These are phyloP conservation scores for Fusarium odoratissimum DNA, from an alignment of 2,329 filamentous ascomycete genomes.

Conservation along the genomic window DNA sequence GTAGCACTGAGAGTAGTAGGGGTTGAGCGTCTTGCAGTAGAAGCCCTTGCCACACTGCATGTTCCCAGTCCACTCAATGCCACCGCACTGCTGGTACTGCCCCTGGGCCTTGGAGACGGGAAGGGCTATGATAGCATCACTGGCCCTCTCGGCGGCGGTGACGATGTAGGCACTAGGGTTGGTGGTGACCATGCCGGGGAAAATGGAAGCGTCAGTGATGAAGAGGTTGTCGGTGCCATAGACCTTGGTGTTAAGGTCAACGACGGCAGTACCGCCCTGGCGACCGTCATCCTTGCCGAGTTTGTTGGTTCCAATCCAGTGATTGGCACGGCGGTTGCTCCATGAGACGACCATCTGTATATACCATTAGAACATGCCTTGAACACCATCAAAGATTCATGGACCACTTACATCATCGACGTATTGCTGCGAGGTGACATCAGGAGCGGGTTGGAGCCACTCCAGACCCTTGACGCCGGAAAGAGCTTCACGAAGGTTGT, in stretches of 20 bases:
- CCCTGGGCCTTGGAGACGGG: conserved; percentile 8
- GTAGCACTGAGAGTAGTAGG: conserved; percentile 11
- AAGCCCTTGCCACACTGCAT: conserved; percentile 16
- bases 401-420: conserved; percentile 5
- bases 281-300: conserved; percentile 15
- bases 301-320: conserved; percentile 22
- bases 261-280: conserved; percentile 4
- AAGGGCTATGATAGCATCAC: conserved; percentile 9
- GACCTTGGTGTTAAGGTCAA: conserved; percentile 21
- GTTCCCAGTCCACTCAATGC: neutral
- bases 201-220: conserved; percentile 7
- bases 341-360: conserved; percentile 12
- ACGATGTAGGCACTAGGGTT: conserved; percentile 9
- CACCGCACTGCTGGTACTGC: conserved; percentile 10
- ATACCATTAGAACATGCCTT: accelerated
- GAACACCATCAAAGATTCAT: neutral
- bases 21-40: conserved; percentile 4
- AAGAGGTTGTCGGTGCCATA: conserved; percentile 19
- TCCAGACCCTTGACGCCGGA: conserved; percentile 3
- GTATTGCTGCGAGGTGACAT: conserved; percentile 9
- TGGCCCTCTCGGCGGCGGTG: conserved; percentile 1
- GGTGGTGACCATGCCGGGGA: conserved; percentile 9
- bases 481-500: conserved; percentile 12
- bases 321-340: conserved; percentile 18
- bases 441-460: conserved; percentile 13